phyloP scores from a whole-genome alignment of 805 yeast genomes.

The Kluyveromyces aestuarii region DNA sequence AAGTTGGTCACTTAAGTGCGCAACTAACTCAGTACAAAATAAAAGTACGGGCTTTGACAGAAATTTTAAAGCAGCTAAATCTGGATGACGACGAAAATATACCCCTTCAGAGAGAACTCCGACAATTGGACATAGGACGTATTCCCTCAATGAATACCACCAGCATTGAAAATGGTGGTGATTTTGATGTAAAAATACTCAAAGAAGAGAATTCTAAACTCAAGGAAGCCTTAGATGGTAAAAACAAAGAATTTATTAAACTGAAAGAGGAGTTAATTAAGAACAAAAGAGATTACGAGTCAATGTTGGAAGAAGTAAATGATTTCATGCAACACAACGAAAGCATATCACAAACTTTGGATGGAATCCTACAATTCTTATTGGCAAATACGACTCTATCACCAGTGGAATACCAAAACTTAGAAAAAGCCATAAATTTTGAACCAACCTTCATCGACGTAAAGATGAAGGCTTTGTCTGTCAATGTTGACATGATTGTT shows the following conservation, averaged over 20 bases:
- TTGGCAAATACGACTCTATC: constrained; percentile 11
- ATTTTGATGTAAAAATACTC: background rate
- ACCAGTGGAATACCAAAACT: constrained; percentile 12
- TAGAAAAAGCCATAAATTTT: constrained; percentile 15
- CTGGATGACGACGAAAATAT: constrained; percentile 13
- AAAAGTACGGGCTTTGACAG: constrained; percentile 27
- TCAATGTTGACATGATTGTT: constrained; percentile 12
- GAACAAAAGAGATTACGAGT: constrained; percentile 18
- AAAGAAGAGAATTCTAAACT: constrained; percentile 15
- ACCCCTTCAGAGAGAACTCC: constrained; percentile 8
- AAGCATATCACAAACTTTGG: constrained; percentile 14
- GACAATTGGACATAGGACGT: constrained; percentile 9
- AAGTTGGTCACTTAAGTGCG: constrained; percentile 31
- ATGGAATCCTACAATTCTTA: constrained; percentile 12
- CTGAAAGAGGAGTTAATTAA: constrained; percentile 20
- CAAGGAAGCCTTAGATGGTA: constrained; percentile 9
- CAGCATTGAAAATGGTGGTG: constrained; percentile 14
- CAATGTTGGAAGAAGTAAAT: constrained; percentile 21
- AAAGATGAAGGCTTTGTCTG: constrained; percentile 20
- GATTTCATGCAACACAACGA: constrained; percentile 24
- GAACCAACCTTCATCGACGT: constrained; percentile 20
- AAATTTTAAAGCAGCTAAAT: constrained; percentile 20
- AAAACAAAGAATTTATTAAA: constrained; percentile 18
- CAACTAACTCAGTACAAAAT: constrained; percentile 36
- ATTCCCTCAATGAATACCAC: background rate